Evolutionary conservation across 2,329 filamentous ascomycete genomes (phyloP).

Genomic region (Aspergillus carbonarius): DNA sequence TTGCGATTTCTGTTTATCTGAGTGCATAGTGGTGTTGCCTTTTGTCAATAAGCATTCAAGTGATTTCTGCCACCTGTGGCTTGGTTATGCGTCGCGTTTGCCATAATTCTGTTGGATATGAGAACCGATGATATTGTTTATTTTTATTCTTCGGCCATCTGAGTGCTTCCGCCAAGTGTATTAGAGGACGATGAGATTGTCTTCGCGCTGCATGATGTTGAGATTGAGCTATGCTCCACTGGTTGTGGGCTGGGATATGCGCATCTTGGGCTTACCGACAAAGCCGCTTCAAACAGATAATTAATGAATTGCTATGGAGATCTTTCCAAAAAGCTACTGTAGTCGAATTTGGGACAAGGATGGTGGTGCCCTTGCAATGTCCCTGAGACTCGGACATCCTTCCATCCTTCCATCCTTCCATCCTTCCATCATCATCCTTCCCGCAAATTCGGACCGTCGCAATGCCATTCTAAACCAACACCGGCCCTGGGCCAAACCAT

Average conservation of each 20-base stretch:
- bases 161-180: not conserved
- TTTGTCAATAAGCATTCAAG: slow-evolving; percentile 15
- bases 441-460: not conserved
- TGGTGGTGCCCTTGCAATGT: not conserved
- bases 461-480: not conserved
- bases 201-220: not conserved
- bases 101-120: slow-evolving; percentile 18
- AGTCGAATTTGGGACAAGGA: not conserved
- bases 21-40: slow-evolving; percentile 18
- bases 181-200: not conserved
- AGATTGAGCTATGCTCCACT: not conserved
- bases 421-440: not conserved
- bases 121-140: slow-evolving; percentile 17
- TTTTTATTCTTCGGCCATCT: slow-evolving; percentile 5
- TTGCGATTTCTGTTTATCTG: slow-evolving; percentile 16
- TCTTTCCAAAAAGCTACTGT: not conserved
- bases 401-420: not conserved
- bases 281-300: not conserved
- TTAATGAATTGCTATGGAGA: not conserved
- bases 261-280: not conserved
- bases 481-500: not conserved
- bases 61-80: slow-evolving; percentile 6
- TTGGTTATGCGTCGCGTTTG: slow-evolving; percentile 6
- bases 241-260: not conserved
- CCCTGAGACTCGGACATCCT: not conserved